These are phyloP conservation scores for Zizania latifolia DNA, from an alignment of 176 grass and related monocot genomes.

Conservation along the genomic window DNA sequence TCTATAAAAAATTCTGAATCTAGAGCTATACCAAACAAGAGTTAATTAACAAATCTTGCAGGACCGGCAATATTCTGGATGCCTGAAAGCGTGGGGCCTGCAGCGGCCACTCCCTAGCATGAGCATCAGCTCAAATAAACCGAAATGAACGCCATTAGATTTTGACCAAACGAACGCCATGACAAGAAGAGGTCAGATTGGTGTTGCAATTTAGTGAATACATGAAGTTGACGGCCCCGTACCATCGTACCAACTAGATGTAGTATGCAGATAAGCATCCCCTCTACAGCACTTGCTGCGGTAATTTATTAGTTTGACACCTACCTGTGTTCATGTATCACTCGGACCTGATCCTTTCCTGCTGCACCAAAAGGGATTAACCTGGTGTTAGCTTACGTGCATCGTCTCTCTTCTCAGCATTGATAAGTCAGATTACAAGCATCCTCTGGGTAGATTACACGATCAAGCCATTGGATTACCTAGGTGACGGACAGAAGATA, in stretches of 20 bases:
- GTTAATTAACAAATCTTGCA: not conserved
- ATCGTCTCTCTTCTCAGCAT: too few relatives aligned
- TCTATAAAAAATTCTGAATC: too few relatives aligned
- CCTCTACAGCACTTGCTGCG: not conserved
- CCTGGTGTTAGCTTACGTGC: too few relatives aligned
- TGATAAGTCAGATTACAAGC: not conserved
- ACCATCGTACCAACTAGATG: too few relatives aligned
- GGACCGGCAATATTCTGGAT: not conserved
- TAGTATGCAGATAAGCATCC: not conserved
- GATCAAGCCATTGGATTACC: not conserved
- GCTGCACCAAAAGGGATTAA: not conserved
- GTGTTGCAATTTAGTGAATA: not conserved
- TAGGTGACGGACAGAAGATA: not conserved
- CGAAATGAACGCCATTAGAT: not conserved
- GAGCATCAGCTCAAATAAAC: constrained; percentile 8
- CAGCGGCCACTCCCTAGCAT: constrained; percentile 3
- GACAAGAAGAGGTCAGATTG: not conserved
- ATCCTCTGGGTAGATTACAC: not conserved
- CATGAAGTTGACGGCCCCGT: constrained; percentile 13
- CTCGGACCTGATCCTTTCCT: not conserved
- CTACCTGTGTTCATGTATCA: constrained; percentile 3
- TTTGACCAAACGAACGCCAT: constrained; percentile 12
- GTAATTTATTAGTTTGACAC: not conserved
- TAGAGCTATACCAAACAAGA: too few relatives aligned
- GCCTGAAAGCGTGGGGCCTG: not conserved